Percentiles rank a stretch among this genome's conserved stretches.
phyloP scores from a whole-genome alignment of 352 stramenopile species.

The Pythium brassicae region DNA sequence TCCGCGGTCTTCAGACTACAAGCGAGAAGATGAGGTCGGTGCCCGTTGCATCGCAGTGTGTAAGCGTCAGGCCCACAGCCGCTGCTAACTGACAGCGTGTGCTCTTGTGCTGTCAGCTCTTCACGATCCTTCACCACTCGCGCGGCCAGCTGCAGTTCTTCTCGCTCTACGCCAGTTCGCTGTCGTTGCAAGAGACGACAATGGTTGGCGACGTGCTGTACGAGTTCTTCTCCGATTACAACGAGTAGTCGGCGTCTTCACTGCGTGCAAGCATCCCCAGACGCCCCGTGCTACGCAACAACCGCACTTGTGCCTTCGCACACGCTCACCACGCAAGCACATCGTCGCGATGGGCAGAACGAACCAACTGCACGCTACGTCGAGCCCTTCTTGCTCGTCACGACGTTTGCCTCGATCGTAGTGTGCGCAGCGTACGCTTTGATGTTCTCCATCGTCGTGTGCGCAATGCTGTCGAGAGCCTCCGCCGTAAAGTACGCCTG shows the following conservation, averaged over 20 bases:
- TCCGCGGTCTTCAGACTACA: constrained; percentile 22
- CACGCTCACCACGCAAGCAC: too few relatives aligned
- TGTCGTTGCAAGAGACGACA: constrained; percentile 15
- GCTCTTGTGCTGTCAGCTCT: constrained; percentile 6
- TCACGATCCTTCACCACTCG: constrained; percentile 34
- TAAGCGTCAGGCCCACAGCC: background rate
- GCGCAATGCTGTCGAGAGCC: constrained; percentile 61
- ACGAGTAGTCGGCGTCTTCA: background rate
- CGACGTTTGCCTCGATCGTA: constrained; percentile 45
- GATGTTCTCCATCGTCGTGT: constrained; percentile 75
- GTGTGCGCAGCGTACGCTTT: constrained; percentile 32
- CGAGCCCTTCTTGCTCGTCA: constrained; percentile 34
- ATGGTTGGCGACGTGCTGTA: constrained; percentile 20
- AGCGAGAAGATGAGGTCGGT: constrained; percentile 35
- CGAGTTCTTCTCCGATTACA: constrained; percentile 3
- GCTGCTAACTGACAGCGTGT: background rate
- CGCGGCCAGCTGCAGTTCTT: constrained; percentile 27
- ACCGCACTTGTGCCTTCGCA: too few relatives aligned
- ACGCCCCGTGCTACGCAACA: too few relatives aligned
- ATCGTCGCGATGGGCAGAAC: background rate
- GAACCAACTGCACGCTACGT: background rate
- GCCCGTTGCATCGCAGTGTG: background rate
- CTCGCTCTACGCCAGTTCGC: constrained; percentile 19
- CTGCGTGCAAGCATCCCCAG: too few relatives aligned
- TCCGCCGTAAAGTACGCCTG: constrained; percentile 83